A percentile compares a stretch with the other conserved stretches of the same genome.
These are phyloP conservation scores for Phascolomyces articulosus DNA, from an alignment of 371 early-diverging fungal species.

Conservation along the genomic window DNA sequence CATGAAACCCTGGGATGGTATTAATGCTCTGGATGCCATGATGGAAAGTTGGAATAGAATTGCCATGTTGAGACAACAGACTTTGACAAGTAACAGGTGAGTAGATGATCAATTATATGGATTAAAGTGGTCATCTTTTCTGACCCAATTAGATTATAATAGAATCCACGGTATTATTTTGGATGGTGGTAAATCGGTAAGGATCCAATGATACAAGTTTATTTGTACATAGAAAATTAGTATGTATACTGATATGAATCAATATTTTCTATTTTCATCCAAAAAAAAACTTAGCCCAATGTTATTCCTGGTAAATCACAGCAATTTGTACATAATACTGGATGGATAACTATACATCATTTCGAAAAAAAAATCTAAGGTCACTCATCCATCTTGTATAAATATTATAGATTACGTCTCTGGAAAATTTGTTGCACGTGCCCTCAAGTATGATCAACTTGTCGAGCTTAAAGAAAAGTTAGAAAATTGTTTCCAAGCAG, in stretches of 20 bases:
- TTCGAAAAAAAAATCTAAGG: too few species aligned
- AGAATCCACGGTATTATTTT: constrained; percentile 78
- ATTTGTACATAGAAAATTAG: neutral
- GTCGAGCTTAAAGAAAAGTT: constrained; percentile 50
- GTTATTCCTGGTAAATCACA: constrained; percentile 30
- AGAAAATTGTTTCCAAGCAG: constrained; percentile 62
- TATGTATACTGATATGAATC: neutral
- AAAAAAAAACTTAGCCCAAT: constrained; percentile 11
- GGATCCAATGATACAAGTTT: too few species aligned
- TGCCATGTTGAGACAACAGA: constrained; percentile 74
- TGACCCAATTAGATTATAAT: too few species aligned
- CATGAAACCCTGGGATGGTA: constrained; percentile 64
- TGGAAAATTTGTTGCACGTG: constrained; percentile 60
- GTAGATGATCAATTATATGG: too few species aligned
- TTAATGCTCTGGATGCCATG: constrained; percentile 78
- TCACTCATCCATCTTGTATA: too few species aligned
- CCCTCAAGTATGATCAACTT: constrained; percentile 49
- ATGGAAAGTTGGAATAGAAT: constrained; percentile 64
- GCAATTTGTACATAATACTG: too few species aligned
- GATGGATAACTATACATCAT: too few species aligned
- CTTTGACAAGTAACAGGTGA: constrained; percentile 55
- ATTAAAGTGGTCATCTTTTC: too few species aligned
- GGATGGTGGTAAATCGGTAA: constrained; percentile 67
- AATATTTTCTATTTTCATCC: neutral
- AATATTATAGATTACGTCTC: constrained; percentile 46